Percentiles rank a stretch among this genome's conserved stretches.
Evolutionary conservation across 306 rosid genomes (phyloP).

Genomic region (Delonix regia): DNA sequence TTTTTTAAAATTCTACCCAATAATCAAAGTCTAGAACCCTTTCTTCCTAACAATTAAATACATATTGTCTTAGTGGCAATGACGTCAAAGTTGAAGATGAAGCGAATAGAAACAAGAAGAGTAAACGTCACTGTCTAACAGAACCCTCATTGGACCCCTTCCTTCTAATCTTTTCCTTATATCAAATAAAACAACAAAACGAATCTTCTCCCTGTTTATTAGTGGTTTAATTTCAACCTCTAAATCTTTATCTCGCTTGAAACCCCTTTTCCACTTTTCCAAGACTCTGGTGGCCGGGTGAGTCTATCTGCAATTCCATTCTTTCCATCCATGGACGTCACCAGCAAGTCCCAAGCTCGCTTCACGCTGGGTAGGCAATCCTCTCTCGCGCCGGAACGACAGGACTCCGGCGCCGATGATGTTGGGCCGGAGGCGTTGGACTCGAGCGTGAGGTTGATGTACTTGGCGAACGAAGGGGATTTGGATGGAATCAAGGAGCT

Average conservation of each 20-base stretch:
- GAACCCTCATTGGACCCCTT: not conserved
- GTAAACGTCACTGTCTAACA: not conserved
- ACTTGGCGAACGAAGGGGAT: conserved; percentile 83
- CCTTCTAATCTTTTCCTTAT: not conserved
- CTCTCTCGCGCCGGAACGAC: conserved; percentile 67
- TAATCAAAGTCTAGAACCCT: too few species aligned
- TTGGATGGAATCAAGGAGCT: conserved; percentile 74
- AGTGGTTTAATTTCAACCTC: not conserved
- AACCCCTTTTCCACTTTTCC: not conserved
- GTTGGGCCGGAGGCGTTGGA: conserved; percentile 44
- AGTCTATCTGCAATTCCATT: not conserved
- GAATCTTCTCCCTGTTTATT: not conserved
- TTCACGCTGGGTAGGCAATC: conserved; percentile 77
- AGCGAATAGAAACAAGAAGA: not conserved
- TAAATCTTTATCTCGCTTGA: not conserved
- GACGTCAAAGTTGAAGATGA: not conserved
- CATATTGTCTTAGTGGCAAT: not conserved
- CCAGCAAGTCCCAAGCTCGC: conserved; percentile 52
- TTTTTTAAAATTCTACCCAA: too few species aligned
- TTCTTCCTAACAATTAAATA: too few species aligned
- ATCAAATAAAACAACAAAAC: not conserved
- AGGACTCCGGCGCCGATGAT: not conserved
- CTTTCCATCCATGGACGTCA: conserved; percentile 47
- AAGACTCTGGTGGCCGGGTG: not conserved
- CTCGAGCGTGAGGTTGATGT: conserved; percentile 73